Conservation (phyloP, 208 protist species). For the Wallacemonas sp. region DNA sequence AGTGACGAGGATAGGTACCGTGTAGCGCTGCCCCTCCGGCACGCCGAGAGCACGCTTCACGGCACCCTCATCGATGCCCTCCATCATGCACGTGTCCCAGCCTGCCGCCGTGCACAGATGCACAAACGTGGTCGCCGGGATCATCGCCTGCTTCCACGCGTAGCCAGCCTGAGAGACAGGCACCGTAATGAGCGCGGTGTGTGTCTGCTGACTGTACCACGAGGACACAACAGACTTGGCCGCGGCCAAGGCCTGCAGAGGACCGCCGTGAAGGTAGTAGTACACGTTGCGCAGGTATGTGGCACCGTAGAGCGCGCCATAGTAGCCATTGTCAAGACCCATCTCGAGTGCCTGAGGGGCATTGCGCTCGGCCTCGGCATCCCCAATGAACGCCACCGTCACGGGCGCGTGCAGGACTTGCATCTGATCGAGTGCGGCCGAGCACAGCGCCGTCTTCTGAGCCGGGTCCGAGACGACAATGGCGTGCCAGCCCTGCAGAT, state of each 20-base stretch:
- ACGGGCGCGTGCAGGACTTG: constrained; percentile 70
- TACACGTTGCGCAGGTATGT: constrained; percentile 66
- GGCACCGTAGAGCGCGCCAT: constrained; percentile 46
- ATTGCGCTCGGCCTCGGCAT: constrained; percentile 63
- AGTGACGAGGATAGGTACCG: constrained; percentile 76
- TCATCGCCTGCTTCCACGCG: constrained; percentile 90
- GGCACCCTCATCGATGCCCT: constrained; percentile 84
- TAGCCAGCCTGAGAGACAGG: constrained; percentile 72
- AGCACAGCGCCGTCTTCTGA: constrained; percentile 41
- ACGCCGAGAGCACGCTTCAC: constrained; percentile 69
- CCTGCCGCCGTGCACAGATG: constrained; percentile 63
- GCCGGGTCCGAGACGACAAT: constrained; percentile 65
- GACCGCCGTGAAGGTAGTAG: constrained; percentile 74
- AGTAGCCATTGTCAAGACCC: constrained; percentile 61
- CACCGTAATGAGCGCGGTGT: constrained; percentile 61
- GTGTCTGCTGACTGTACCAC: constrained; percentile 57
- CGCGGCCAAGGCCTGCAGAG: constrained; percentile 45
- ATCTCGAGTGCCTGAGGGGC: constrained; percentile 67
- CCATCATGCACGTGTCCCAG: constrained; percentile 74
- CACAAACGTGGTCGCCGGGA: constrained; percentile 79
- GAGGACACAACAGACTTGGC: constrained; percentile 54
- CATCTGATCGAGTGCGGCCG: constrained; percentile 65
- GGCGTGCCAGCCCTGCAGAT: constrained; percentile 87
- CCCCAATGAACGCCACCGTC: constrained; percentile 77
- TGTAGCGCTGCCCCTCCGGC: constrained; percentile 54